Percentiles rank a stretch among this genome's conserved stretches.
Evolutionary conservation across 2,329 filamentous ascomycete species (phyloP).

Genomic region (Verticillium tricorpus): DNA sequence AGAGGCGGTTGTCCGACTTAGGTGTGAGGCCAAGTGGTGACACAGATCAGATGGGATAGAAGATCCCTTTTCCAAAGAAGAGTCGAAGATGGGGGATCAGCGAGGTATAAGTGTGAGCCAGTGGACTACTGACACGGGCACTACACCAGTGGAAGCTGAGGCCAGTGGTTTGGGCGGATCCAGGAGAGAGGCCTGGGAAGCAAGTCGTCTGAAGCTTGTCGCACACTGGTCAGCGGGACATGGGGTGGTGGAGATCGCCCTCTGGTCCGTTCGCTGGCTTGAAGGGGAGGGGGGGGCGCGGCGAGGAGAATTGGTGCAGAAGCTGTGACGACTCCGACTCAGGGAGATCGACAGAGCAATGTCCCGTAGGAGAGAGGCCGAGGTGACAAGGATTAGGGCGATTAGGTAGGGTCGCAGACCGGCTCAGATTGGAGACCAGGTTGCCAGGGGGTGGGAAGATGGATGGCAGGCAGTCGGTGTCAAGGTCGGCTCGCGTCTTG

Average conservation of each 20-base stretch:
- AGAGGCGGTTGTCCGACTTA: constrained; percentile 43
- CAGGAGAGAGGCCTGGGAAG: constrained; percentile 17
- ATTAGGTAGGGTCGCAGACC: constrained; percentile 34
- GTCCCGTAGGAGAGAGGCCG: constrained; percentile 44
- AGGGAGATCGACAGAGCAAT: constrained; percentile 51
- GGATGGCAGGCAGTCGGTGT: constrained; percentile 7
- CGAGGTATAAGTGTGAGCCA: constrained; percentile 33
- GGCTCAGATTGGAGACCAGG: constrained; percentile 22
- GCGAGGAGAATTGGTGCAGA: constrained; percentile 9
- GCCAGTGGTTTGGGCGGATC: constrained; percentile 32
- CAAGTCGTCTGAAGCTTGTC: constrained; percentile 36
- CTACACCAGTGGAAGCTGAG: constrained; percentile 25
- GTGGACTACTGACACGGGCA: constrained; percentile 14
- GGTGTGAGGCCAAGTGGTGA: constrained; percentile 34
- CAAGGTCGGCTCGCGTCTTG: not conserved
- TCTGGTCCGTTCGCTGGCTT: constrained; percentile 17
- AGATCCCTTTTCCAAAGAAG: constrained; percentile 21
- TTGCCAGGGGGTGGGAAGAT: constrained; percentile 21
- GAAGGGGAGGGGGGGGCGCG: not conserved
- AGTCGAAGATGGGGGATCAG: constrained; percentile 46
- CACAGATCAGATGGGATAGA: constrained; percentile 25
- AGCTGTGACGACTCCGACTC: constrained; percentile 48
- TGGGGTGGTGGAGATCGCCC: constrained; percentile 25
- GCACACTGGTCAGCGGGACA: constrained; percentile 36
- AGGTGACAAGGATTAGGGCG: constrained; percentile 37